phyloP scores from a whole-genome alignment of 768 basidiomycete species.

The Russula brevipes region DNA sequence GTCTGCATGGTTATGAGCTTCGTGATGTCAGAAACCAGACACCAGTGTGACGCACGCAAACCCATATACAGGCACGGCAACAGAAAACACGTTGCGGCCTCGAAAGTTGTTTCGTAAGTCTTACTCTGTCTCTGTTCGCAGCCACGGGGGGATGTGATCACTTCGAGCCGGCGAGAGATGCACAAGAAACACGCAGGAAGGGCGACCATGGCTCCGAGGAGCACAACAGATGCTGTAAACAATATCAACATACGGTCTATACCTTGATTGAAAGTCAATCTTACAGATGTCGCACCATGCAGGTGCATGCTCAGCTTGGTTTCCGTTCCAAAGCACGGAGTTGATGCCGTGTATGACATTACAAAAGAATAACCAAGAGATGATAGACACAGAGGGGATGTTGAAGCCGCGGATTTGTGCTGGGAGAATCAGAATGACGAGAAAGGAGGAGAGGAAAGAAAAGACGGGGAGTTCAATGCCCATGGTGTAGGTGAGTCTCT shows the following conservation, averaged over 20 bases:
- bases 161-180: slow-evolving; percentile 22
- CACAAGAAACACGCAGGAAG: slow-evolving; percentile 23
- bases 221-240: slow-evolving; percentile 18
- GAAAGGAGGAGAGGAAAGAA: slow-evolving; percentile 18
- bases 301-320: slow-evolving; percentile 27
- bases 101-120: slow-evolving; percentile 2
- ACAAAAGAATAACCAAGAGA: slow-evolving; percentile 27
- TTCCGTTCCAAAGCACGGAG: slow-evolving; percentile 35
- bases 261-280: slow-evolving; percentile 9
- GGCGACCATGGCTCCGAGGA: slow-evolving; percentile 25
- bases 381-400: slow-evolving; percentile 24
- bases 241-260: not conserved
- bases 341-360: slow-evolving; percentile 31
- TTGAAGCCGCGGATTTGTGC: slow-evolving; percentile 18
- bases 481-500: slow-evolving; percentile 7
- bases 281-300: slow-evolving; percentile 41
- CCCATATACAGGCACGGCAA: slow-evolving; percentile 22
- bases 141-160: slow-evolving; percentile 6
- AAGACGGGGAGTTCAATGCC: slow-evolving; percentile 20
- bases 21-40: not conserved
- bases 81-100: slow-evolving; percentile 16
- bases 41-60: slow-evolving; percentile 17
- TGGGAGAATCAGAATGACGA: slow-evolving; percentile 21
- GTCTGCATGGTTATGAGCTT: slow-evolving; percentile 12
- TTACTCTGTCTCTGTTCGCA: not conserved